Conservation (phyloP, 1,284 basidiomycete species). For the Tylopilus sp. region DNA sequence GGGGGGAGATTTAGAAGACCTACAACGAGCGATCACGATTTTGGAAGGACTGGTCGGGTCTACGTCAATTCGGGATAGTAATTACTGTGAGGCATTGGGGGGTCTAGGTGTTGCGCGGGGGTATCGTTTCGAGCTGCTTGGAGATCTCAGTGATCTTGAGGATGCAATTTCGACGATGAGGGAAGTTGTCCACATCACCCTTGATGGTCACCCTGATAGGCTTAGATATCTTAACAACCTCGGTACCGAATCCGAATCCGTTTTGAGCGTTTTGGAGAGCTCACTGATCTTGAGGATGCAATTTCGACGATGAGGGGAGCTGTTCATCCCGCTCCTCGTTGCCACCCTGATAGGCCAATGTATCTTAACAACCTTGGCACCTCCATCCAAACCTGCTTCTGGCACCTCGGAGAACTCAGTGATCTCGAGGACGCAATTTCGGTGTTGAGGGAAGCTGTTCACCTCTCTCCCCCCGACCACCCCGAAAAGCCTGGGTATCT, state of each 20-base stretch:
- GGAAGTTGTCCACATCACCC: background rate
- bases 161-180: background rate
- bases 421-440: no score
- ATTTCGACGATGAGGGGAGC: no score
- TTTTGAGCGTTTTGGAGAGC: background rate
- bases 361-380: no score
- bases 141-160: background rate
- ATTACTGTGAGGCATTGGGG: background rate
- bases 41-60: background rate
- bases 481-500: no score
- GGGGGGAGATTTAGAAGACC: no score
- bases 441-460: no score
- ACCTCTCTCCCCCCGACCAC: no score
- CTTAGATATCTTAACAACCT: background rate
- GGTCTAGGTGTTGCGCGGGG: background rate
- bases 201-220: no score
- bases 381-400: no score
- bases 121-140: background rate
- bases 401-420: no score
- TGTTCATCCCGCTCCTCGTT: no score
- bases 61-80: background rate
- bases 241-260: no score
- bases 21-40: background rate
- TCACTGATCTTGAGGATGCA: background rate
- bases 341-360: background rate